A percentile compares a stretch with the other conserved stretches of the same genome.
phyloP scores from a whole-genome alignment of 345 rosid species.

The Xanthoceras sorbifolium region DNA sequence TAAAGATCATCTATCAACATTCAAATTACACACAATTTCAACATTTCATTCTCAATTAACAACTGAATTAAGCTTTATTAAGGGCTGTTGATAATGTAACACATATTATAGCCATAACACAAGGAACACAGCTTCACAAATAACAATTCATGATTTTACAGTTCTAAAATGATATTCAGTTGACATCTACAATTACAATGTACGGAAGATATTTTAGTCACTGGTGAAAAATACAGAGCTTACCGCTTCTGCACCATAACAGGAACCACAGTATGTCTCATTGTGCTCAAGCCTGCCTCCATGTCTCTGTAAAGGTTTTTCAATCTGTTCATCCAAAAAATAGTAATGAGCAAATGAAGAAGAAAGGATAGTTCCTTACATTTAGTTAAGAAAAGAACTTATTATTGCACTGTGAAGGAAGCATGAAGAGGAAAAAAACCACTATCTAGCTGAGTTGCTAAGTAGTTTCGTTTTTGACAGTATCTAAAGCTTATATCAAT shows the following conservation, averaged over 20 bases:
- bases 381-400: neutral
- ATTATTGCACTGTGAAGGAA: neutral
- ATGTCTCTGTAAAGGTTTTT: constrained; percentile 89
- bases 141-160: neutral
- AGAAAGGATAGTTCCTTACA: neutral
- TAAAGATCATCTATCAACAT: neutral
- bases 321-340: constrained; percentile 58
- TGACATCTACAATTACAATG: constrained; percentile 1
- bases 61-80: neutral
- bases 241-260: constrained; percentile 90
- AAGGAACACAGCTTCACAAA: neutral
- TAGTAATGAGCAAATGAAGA: constrained; percentile 18
- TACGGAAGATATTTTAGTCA: neutral
- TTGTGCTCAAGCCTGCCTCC: constrained; percentile 98
- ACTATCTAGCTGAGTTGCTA: neutral
- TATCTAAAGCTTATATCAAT: neutral
- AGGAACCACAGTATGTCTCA: constrained; percentile 94
- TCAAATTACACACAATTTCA: neutral
- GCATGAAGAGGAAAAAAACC: neutral
- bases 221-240: constrained; percentile 19
- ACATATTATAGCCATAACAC: neutral
- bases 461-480: neutral
- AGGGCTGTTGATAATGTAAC: neutral
- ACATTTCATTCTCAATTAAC: neutral
- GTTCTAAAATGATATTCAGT: neutral